Conservation (phyloP, 2,329 filamentous ascomycete genomes). For the Aspergillus novofumigatus region DNA sequence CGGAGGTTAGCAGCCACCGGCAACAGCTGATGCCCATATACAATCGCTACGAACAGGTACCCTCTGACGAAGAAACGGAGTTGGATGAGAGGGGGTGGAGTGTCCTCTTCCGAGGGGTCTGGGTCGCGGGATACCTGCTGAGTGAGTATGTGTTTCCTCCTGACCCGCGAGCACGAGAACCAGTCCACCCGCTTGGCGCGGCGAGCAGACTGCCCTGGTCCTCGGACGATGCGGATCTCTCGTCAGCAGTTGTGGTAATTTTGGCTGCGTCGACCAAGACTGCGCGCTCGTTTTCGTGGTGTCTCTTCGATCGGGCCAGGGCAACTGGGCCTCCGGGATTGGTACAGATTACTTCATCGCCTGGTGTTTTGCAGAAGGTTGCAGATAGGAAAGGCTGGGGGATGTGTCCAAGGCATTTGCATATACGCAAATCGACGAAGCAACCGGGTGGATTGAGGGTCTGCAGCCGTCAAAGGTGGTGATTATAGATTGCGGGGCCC, state of each 20-base stretch:
- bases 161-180: not conserved
- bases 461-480: conserved; percentile 6
- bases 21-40: conserved; percentile 41
- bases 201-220: conserved; percentile 24
- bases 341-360: conserved; percentile 8
- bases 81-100: conserved; percentile 15
- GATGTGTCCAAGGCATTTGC: not conserved
- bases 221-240: conserved; percentile 28
- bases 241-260: conserved; percentile 30
- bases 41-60: conserved; percentile 37
- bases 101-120: conserved; percentile 23
- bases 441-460: conserved; percentile 3
- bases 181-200: conserved; percentile 8
- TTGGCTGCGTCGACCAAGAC: conserved; percentile 27
- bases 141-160: conserved; percentile 28
- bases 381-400: not conserved
- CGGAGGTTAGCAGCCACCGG: conserved; percentile 36
- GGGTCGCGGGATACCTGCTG: conserved; percentile 28
- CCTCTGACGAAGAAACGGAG: not conserved
- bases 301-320: conserved; percentile 1
- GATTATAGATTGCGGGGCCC: conserved; percentile 7
- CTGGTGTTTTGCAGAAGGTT: conserved; percentile 1
- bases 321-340: conserved; percentile 5
- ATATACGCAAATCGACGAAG: conserved; percentile 3
- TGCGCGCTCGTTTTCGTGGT: conserved; percentile 16